phyloP scores from a whole-genome alignment of 108 stramenopile genomes.

The Bacterosira constricta region DNA sequence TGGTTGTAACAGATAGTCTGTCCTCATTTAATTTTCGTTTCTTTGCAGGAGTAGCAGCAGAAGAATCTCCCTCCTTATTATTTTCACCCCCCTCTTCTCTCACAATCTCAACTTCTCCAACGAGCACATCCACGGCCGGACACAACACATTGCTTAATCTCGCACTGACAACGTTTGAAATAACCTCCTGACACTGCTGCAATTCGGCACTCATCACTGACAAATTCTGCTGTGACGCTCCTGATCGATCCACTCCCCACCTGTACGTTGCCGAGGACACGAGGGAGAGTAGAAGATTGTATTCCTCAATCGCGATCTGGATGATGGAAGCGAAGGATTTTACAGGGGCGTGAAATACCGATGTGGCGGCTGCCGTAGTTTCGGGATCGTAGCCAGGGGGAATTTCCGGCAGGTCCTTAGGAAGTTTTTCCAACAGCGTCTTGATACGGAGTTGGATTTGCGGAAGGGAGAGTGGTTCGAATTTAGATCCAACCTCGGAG shows the following conservation, averaged over 20 bases:
- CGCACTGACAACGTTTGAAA: constrained; percentile 58
- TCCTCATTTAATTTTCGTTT: constrained; percentile 17
- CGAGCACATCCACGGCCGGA: constrained; percentile 73
- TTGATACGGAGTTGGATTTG: constrained; percentile 20
- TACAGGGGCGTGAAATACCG: constrained; percentile 15
- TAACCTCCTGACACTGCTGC: constrained; percentile 72
- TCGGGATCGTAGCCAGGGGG: constrained; percentile 1
- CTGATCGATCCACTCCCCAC: constrained; percentile 86
- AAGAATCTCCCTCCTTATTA: not conserved
- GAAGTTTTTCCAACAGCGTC: constrained; percentile 20
- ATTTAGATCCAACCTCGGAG: constrained; percentile 19
- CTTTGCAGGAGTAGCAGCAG: not conserved
- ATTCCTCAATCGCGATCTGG: constrained; percentile 71
- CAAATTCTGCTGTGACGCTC: constrained; percentile 82
- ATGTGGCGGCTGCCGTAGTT: not conserved
- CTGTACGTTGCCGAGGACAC: constrained; percentile 74
- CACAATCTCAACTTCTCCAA: constrained; percentile 58
- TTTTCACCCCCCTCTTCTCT: constrained; percentile 7
- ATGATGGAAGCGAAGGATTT: constrained; percentile 63
- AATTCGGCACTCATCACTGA: constrained; percentile 63
- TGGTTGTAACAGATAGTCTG: not conserved
- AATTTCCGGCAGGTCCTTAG: constrained; percentile 6
- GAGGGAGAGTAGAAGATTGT: constrained; percentile 68
- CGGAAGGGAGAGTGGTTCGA: constrained; percentile 14
- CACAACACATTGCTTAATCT: constrained; percentile 80